Conservation (phyloP, 148 eudicot species). For the Silene uniflora region DNA sequence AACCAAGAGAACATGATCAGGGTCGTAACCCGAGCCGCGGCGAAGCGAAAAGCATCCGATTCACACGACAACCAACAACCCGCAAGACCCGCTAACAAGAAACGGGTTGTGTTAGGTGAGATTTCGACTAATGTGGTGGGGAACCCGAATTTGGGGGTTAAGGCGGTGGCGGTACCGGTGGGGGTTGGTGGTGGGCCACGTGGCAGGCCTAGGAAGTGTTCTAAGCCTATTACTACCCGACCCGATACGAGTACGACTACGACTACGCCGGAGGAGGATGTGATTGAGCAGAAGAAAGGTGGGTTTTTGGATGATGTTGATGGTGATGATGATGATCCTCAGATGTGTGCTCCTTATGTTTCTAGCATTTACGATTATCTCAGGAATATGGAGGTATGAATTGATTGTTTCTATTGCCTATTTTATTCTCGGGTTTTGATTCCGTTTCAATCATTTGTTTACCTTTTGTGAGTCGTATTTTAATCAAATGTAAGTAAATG, state of each 20-base stretch:
- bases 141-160: not conserved
- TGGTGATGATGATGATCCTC: conserved; percentile 45
- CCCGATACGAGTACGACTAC: not conserved
- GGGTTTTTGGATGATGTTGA: conserved; percentile 23
- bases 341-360: conserved; percentile 69
- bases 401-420: not conserved
- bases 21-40: conserved; percentile 55
- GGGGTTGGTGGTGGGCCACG: not conserved
- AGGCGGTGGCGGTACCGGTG: not conserved
- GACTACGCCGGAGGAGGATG: conserved; percentile 23
- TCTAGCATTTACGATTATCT: conserved; percentile 67
- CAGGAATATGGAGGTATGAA: conserved; percentile 77
- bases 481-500: too few relatives aligned
- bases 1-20: conserved; percentile 54
- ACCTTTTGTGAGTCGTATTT: too few relatives aligned
- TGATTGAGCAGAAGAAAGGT: conserved; percentile 1
- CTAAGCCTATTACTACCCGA: conserved; percentile 14
- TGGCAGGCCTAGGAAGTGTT: conserved; percentile 25
- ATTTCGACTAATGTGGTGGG: conserved; percentile 33
- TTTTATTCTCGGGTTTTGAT: not conserved
- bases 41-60: conserved; percentile 49
- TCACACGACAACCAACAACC: conserved; percentile 12
- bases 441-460: too few relatives aligned
- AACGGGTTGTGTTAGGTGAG: conserved; percentile 77
- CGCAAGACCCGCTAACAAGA: conserved; percentile 27